These are phyloP conservation scores for Neobulgaria alba DNA, from an alignment of 2,329 filamentous ascomycete genomes.

Conservation along the genomic window DNA sequence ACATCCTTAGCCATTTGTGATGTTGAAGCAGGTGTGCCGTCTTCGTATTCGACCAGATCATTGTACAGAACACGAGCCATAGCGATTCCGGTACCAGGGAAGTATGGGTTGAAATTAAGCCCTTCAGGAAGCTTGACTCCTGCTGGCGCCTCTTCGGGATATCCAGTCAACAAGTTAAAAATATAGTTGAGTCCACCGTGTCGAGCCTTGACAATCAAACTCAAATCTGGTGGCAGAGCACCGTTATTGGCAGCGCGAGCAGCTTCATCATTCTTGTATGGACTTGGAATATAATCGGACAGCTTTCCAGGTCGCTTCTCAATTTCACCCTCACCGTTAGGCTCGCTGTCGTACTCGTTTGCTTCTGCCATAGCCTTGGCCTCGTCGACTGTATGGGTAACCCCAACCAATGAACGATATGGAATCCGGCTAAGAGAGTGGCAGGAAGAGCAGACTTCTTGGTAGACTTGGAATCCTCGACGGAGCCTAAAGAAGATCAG, in stretches of 20 bases:
- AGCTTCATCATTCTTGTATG: constrained; percentile 99
- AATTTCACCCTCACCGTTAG: constrained; percentile 95
- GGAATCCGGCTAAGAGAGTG: constrained; percentile 93
- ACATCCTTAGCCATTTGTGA: constrained; percentile 99
- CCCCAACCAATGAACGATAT: constrained; percentile 85
- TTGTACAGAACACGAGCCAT: constrained; percentile 99
- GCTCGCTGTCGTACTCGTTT: constrained; percentile 97
- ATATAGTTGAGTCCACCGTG: constrained; percentile 99
- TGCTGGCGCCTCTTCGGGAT: constrained; percentile 91
- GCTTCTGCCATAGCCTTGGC: constrained; percentile 96
- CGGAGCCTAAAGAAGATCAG: constrained; percentile 58
- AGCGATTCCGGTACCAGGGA: constrained; percentile 96
- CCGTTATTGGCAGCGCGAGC: constrained; percentile 97
- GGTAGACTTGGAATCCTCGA: constrained; percentile 99
- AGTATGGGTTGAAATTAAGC: constrained; percentile 99
- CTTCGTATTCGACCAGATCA: constrained; percentile 95
- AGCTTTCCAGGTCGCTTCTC: constrained; percentile 98
- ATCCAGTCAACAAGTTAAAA: constrained; percentile 92
- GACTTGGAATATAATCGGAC: constrained; percentile 88
- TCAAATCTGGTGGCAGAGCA: constrained; percentile 94
- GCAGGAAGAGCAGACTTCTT: constrained; percentile 94
- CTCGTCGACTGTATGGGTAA: constrained; percentile 91
- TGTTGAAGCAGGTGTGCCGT: constrained; percentile 84
- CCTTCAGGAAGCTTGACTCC: constrained; percentile 78
- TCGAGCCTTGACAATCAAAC: constrained; percentile 92